Evolutionary conservation across 257 asterid genomes (phyloP), one percentile per base, ranked within the genome.

Genomic region (Solanum bulbocastanum): DNA sequence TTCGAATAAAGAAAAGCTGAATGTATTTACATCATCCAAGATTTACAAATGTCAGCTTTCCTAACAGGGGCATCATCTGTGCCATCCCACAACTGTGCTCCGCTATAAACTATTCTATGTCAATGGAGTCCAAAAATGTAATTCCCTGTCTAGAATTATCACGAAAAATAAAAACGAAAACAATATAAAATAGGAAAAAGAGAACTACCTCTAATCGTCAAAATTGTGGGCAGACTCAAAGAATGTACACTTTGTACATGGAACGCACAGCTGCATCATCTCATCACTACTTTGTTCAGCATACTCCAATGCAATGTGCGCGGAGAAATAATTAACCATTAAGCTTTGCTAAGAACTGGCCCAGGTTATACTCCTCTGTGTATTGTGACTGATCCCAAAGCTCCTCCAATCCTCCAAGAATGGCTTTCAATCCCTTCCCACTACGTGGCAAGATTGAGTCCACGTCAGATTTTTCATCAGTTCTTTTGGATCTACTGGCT

Each of bases 321-420:
- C 79, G 20, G 44, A 66, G 25, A 32, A 69, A 83, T 66, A 69
- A 68, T 95, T 93, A 97, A 91, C 98, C 96, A 69, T 94, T 96
- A 72, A 97, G 87, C 93, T 94, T 97, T 0, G 97, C 93, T 90
- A 97, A 90, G 92, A 97, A 97, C 86, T 97, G 98, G 86, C 88
- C 92, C 68, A 97, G 91, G 83, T 96, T 94, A 91, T 97, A 97
- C 90, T 97, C 99, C 88, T 97, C 99, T 32, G 98, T 94, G 92
- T 97, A 97, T 90, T 96, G 98, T 84, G 99, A 95, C 83, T 97
- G 99, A 91, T 97, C 99, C 99, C 99, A 97, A n/a, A 97, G 98
- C 86, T 97, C 99, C 87, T 95, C 99, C 35, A 97, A 91, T 87
- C 98, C 98, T 36, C 98, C 99, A 73, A 97, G 98, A 88, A 97